phyloP scores from a whole-genome alignment of 306 rosid species.

The Sechiopsis laciniata region DNA sequence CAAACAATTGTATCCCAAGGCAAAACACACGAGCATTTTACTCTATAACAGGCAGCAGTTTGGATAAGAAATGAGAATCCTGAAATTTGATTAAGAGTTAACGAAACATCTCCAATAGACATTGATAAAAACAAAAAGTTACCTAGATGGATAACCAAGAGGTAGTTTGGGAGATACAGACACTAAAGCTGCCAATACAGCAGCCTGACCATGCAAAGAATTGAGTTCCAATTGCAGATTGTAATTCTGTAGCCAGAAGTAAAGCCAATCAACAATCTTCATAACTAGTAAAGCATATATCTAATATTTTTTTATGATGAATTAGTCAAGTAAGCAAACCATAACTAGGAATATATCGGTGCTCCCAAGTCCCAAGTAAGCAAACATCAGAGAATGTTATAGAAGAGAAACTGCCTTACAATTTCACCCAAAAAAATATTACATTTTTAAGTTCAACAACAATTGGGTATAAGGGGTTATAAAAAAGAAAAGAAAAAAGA shows the following conservation, averaged over 20 bases:
- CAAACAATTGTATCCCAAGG: background rate
- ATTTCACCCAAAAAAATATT: background rate
- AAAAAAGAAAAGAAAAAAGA: background rate
- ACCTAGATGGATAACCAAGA: conserved; percentile 96
- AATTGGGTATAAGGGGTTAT: too few relatives aligned
- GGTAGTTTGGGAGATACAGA: conserved; percentile 83
- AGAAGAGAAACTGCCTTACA: background rate
- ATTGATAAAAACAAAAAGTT: conserved; percentile 14
- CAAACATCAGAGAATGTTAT: background rate
- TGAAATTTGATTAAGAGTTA: background rate
- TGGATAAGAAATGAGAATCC: background rate
- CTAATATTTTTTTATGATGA: background rate
- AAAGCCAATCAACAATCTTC: conserved; percentile 21
- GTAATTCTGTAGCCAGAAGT: conserved; percentile 54
- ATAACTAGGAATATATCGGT: background rate
- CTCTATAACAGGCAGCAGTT: conserved; percentile 8
- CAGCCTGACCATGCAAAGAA: conserved; percentile 89
- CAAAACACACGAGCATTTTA: background rate
- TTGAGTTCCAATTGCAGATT: conserved; percentile 72
- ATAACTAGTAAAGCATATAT: background rate
- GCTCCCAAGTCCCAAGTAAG: background rate
- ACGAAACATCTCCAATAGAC: background rate
- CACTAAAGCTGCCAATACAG: conserved; percentile 85
- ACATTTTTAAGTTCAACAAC: background rate
- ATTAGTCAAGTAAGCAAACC: background rate